These are phyloP conservation scores for Brassica carinata DNA, from an alignment of 345 rosid genomes.

Conservation along the genomic window DNA sequence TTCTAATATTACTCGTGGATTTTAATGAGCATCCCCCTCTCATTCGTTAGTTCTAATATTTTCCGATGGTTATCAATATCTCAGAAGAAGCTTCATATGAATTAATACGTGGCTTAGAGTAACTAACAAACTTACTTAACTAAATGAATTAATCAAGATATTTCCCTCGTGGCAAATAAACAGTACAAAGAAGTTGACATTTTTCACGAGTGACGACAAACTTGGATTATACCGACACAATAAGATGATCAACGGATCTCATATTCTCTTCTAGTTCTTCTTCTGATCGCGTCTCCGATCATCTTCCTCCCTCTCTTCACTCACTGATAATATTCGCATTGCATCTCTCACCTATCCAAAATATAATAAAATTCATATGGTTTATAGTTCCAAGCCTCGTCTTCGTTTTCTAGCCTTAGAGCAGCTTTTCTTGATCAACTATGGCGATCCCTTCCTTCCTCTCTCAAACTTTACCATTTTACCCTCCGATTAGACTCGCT, in stretches of 20 bases:
- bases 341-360: not conserved
- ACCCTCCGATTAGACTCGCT: constrained; percentile 24
- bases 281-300: constrained; percentile 20
- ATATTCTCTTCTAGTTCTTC: not conserved
- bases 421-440: constrained; percentile 5
- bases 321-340: not conserved
- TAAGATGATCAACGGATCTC: constrained; percentile 4
- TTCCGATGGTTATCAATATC: not conserved
- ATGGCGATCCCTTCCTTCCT: constrained; percentile 43
- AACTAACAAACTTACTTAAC: not conserved
- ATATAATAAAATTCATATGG: not conserved
- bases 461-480: constrained; percentile 24
- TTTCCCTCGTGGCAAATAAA: constrained; percentile 22
- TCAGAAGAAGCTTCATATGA: not conserved
- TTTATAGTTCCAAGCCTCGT: not conserved
- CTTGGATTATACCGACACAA: constrained; percentile 26
- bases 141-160: not conserved
- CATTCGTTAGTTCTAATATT: too few species aligned
- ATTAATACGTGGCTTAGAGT: not conserved
- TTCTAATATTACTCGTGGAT: not conserved
- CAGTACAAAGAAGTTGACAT: constrained; percentile 27
- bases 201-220: not conserved
- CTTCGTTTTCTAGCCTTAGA: not conserved
- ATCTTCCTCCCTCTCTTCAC: constrained; percentile 17
- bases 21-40: not conserved